Evolutionary conservation across 768 basidiomycete genomes (phyloP).

Genomic region (Macrolepiota dolichaula): DNA sequence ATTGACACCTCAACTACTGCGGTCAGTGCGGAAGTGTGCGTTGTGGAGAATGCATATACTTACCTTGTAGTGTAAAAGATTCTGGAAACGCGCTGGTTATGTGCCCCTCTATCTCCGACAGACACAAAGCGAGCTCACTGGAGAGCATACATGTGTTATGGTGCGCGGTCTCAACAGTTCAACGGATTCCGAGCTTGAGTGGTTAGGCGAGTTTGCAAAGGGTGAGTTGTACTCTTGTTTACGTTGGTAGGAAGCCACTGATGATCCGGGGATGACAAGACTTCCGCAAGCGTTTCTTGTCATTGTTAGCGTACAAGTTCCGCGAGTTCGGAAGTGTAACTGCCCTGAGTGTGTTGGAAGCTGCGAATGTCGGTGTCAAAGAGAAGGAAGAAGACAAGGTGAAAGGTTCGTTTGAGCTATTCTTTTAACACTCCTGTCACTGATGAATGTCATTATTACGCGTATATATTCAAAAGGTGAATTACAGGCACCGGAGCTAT

Average conservation of each 20-base stretch:
- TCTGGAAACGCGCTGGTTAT: conserved; percentile 95
- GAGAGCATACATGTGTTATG: conserved; percentile 97
- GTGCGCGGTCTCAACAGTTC: conserved; percentile 77
- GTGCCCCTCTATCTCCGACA: conserved; percentile 92
- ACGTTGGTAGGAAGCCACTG: too few species aligned
- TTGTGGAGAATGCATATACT: background rate
- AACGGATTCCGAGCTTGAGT: conserved; percentile 60
- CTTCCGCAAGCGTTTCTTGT: conserved; percentile 87
- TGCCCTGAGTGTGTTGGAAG: conserved; percentile 85
- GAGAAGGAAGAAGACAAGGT: conserved; percentile 37
- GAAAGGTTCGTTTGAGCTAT: conserved; percentile 15
- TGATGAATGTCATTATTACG: background rate
- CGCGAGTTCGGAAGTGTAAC: conserved; percentile 89
- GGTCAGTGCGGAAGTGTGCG: conserved; percentile 34
- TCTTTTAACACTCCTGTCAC: background rate
- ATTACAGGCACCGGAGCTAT: conserved; percentile 38
- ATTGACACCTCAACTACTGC: conserved; percentile 78
- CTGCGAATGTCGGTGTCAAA: conserved; percentile 60
- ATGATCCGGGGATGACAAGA: conserved; percentile 41
- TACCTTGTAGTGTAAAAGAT: conserved; percentile 40
- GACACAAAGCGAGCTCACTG: conserved; percentile 91
- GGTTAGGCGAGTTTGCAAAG: conserved; percentile 87
- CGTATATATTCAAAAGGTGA: conserved; percentile 17
- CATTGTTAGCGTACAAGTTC: conserved; percentile 90
- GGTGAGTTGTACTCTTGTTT: conserved; percentile 34